Base-by-base conservation (phyloP, 2,329 filamentous ascomycete species). In the Parascedosporium putredinis region DNA sequence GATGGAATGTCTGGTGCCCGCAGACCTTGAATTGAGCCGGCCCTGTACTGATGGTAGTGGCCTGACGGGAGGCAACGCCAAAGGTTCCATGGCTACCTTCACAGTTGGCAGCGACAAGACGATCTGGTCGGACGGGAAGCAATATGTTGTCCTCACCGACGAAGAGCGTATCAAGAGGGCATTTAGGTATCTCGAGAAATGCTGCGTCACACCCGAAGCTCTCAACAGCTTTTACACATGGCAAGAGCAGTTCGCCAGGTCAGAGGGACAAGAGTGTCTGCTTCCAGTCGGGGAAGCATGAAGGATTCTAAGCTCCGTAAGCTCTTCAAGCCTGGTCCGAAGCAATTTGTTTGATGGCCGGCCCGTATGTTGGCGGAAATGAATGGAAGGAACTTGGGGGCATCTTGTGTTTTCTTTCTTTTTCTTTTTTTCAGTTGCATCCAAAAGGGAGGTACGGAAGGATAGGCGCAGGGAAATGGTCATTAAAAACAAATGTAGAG, bases 241-340 rank as follows among this genome's bases (percentile, higher is more conserved):
- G 69, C 75, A 76, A 58, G 64, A 72, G 52, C 54, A 53, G 3
- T 79, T 74, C 56, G 74, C 75, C 24, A 65, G 69, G 6, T 63
- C 58, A 3, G 54, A 58, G 42, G 59, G 62, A 8, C 64, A 66
- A n/a, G 59, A 65, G 2, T 55, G 54, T 12, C 60, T 76, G 4
- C 62, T 76, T 0, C 71, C 73, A 0, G 52, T 56, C 2, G 67
- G 67, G 61, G 59, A 14, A 59, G 54, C 14, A 62, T 67, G 62
- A 55, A 61, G 31, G 57, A 60, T 12, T 57, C 36, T 4, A 18
- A 18, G n/a, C 16, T 40, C 9, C 9, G 36, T 18, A 16, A n/a
- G 36, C 22, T 40, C 9, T 40, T 40, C 12, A 40, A 40, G 9
- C 18, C 18, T 18, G 36, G 36, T 16, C 36, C 2, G 2, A 40